Conservation (phyloP, 495 filamentous ascomycete genomes). For the Beverwykella pulmonaria region DNA sequence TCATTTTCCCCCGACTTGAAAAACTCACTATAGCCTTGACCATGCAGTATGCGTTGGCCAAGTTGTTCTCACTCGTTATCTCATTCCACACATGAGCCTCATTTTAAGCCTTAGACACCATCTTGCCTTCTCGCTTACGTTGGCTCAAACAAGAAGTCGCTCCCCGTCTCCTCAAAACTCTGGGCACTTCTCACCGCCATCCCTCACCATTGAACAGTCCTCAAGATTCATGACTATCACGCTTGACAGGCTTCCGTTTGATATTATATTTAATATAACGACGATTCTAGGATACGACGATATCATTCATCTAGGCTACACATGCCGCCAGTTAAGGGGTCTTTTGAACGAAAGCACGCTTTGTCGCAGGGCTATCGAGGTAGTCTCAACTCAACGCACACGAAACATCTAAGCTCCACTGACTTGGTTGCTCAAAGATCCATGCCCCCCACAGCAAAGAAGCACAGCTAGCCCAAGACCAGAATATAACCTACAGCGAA, state of each 20-base stretch:
- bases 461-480: slow-evolving; percentile 53
- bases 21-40: too few relatives aligned
- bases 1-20: too few relatives aligned
- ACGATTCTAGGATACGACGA: slow-evolving; percentile 54
- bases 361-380: slow-evolving; percentile 62
- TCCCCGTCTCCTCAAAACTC: background rate
- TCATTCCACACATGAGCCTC: too few relatives aligned
- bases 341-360: slow-evolving; percentile 64
- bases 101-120: too few relatives aligned
- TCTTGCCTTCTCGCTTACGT: too few relatives aligned
- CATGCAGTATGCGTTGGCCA: too few relatives aligned
- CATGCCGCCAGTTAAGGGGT: slow-evolving; percentile 57
- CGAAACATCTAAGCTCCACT: background rate
- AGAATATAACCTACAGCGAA: slow-evolving; percentile 54
- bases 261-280: slow-evolving; percentile 41
- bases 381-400: slow-evolving; percentile 39
- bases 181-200: background rate
- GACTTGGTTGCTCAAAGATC: slow-evolving; percentile 47
- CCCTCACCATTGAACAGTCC: background rate
- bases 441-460: slow-evolving; percentile 62
- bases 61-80: too few relatives aligned
- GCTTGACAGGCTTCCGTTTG: slow-evolving; percentile 42
- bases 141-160: too few relatives aligned
- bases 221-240: slow-evolving; percentile 34
- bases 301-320: slow-evolving; percentile 52